Conservation (phyloP, 768 basidiomycete species). For the Rhizopogon vinicolor region DNA sequence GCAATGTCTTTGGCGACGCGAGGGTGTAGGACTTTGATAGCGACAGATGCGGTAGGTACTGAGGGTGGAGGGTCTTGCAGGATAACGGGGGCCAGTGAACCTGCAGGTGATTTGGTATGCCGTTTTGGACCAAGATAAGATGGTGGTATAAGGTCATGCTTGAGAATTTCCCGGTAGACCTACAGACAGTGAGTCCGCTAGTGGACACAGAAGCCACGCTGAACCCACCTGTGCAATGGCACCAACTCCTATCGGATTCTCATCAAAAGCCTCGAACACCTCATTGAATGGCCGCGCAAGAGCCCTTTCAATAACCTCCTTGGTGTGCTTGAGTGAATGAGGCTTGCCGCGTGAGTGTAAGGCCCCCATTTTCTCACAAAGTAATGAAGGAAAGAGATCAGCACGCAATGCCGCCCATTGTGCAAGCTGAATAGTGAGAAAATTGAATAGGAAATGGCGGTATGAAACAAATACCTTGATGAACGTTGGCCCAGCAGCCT, state of each 20-base stretch:
- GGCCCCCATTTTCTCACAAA: slow-evolving; percentile 81
- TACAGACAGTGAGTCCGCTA: slow-evolving; percentile 17
- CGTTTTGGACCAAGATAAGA: slow-evolving; percentile 79
- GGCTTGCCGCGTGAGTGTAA: slow-evolving; percentile 86
- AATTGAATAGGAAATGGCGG: slow-evolving; percentile 6
- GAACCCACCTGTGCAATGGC: slow-evolving; percentile 80
- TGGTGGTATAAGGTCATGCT: slow-evolving; percentile 78
- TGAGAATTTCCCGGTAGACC: slow-evolving; percentile 89
- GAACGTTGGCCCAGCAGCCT: slow-evolving; percentile 93
- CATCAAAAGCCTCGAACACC: slow-evolving; percentile 88
- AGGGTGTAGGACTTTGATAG: slow-evolving; percentile 95
- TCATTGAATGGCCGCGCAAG: slow-evolving; percentile 82
- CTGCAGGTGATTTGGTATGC: slow-evolving; percentile 38
- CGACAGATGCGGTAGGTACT: slow-evolving; percentile 82
- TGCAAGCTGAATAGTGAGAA: slow-evolving; percentile 54
- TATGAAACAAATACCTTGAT: slow-evolving; percentile 66
- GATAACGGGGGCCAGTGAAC: slow-evolving; percentile 48
- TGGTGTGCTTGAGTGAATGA: slow-evolving; percentile 79
- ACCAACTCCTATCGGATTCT: slow-evolving; percentile 89
- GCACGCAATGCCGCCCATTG: slow-evolving; percentile 98
- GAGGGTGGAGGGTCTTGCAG: slow-evolving; percentile 55
- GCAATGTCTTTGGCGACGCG: slow-evolving; percentile 74
- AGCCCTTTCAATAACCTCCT: slow-evolving; percentile 72
- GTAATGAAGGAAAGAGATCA: slow-evolving; percentile 83
- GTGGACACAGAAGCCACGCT: slow-evolving; percentile 24